Percentiles rank a stretch among this genome's conserved stretches.
Evolutionary conservation across 805 yeast genomes (phyloP).

Genomic region (Sugiyamaella lignohabitans): DNA sequence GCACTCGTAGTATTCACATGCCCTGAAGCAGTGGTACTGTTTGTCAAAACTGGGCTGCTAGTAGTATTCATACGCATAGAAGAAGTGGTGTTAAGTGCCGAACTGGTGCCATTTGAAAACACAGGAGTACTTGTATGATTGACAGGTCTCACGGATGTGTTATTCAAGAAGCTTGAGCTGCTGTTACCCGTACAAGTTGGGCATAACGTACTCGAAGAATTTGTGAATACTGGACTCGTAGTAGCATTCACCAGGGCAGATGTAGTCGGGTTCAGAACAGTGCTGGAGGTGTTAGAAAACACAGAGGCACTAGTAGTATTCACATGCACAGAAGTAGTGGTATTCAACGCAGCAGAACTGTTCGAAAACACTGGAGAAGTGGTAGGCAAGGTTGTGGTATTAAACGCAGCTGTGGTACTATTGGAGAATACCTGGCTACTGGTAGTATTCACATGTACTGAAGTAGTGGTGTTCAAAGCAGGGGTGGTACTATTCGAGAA

Average conservation of each 20-base stretch:
- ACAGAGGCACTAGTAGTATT: neutral
- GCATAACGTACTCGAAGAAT: neutral
- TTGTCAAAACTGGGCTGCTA: neutral
- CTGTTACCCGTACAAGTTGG: neutral
- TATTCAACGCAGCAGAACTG: neutral
- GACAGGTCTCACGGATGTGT: neutral
- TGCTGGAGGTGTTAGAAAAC: neutral
- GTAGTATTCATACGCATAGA: neutral
- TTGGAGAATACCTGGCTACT: neutral
- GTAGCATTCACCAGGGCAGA: neutral
- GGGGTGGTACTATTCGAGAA: neutral
- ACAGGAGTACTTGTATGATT: neutral
- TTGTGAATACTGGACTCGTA: neutral
- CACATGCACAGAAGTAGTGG: neutral
- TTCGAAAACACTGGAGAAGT: neutral
- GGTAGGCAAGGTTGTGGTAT: neutral
- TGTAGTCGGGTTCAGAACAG: neutral
- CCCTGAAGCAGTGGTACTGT: neutral
- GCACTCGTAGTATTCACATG: neutral
- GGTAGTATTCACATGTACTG: neutral
- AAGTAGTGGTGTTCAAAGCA: neutral
- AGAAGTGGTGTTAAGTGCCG: neutral
- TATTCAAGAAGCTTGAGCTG: neutral
- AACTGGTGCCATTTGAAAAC: neutral
- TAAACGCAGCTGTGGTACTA: neutral